A percentile compares a stretch with the other conserved stretches of the same genome.
Evolutionary conservation across 306 rosid species (phyloP).

Genomic region (Amphicarpaea edgeworthii): DNA sequence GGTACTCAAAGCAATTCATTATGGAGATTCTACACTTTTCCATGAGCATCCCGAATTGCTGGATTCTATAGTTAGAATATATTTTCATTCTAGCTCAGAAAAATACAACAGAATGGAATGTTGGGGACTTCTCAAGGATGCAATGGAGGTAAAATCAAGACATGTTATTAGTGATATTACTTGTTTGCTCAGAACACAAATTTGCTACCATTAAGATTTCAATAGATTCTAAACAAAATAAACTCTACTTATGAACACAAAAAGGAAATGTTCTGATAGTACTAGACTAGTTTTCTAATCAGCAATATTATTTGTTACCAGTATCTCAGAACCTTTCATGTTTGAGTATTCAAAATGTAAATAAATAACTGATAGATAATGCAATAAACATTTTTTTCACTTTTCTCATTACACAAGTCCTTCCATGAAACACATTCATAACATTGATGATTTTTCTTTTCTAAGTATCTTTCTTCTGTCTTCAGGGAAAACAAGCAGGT

Average conservation of each 20-base stretch:
- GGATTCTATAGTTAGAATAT: constrained; percentile 79
- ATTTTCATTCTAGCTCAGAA: constrained; percentile 84
- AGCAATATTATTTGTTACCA: not conserved
- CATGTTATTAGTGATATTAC: not conserved
- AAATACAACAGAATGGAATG: constrained; percentile 83
- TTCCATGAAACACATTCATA: not conserved
- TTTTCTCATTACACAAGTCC: not conserved
- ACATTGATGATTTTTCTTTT: not conserved
- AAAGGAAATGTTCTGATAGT: not conserved
- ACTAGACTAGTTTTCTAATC: not conserved
- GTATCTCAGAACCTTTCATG: not conserved
- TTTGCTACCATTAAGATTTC: constrained; percentile 9
- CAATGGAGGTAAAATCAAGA: constrained; percentile 65
- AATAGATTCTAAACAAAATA: not conserved
- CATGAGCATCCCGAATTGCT: constrained; percentile 75
- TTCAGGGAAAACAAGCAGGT: constrained; percentile 69
- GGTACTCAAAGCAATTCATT: constrained; percentile 84
- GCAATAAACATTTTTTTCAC: not conserved
- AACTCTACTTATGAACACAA: not conserved
- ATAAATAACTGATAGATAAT: not conserved
- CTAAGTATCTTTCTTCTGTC: constrained; percentile 29
- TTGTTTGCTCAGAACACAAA: constrained; percentile 14
- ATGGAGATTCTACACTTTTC: constrained; percentile 81
- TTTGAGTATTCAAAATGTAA: not conserved
- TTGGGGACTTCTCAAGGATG: constrained; percentile 93